Base-by-base conservation (phyloP, 2,329 filamentous ascomycete species). In the Cladophialophora chaetospira region DNA sequence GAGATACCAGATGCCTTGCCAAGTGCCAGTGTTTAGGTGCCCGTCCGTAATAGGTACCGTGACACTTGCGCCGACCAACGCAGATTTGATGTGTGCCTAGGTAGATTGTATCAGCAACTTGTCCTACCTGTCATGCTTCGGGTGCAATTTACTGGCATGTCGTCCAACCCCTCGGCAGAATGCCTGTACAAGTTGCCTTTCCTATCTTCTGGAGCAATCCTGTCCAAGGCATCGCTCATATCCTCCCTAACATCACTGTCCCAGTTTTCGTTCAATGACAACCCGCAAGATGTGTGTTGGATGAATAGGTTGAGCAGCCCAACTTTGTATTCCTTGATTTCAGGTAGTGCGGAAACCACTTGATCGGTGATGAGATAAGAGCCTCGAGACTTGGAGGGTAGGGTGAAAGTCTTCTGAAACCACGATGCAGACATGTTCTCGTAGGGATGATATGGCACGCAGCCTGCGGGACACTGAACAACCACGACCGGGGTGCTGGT, bases 211-310 rank as follows among this genome's bases (percentile, higher is more conserved):
- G 92, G 91, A 38, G 88, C 94, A 67, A 99, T 88, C 42, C 91
- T 81, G 73, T 99, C 93, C 64, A 99, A 79, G 44, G 93, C 91
- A 76, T 97, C 91, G 69, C 85, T 91, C 93, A 97, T 96, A 73
- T 99, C 91, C 36, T 82, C 82, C 57, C 91, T 83, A n/a, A 99
- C 94, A 75, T 95, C 90, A 43, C 77, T 73, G 70, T 92, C 90
- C 77, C 79, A 88, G 76, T 97, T 97, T 81, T 99, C 94, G 71
- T 99, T 99, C 67, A 99, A 77, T 58, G 85, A 89, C 51, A 99
- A 80, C 10, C 89, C 94, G 74, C 91, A 96, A 68, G 86, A 91
- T 4, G 94, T 99, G 76, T 99, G 94, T 76, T 99, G 93, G 53
- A 97, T 82, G 73, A 97, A 99, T 44, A 99, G 81, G 72, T 96